phyloP scores from a whole-genome alignment of 208 protist species.

The Trypanosoma cruzi region DNA sequence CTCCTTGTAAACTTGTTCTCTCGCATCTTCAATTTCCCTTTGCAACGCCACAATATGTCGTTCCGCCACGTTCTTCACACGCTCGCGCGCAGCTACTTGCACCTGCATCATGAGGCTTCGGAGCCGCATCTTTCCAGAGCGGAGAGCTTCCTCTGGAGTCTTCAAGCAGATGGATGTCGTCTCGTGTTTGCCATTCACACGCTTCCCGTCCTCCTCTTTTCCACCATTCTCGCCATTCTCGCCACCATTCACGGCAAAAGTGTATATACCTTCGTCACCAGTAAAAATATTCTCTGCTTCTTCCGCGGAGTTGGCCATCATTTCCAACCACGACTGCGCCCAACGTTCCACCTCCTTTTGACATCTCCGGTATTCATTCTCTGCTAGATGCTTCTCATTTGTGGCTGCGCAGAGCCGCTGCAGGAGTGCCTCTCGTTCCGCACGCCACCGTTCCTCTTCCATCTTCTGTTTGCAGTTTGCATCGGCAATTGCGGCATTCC shows the following conservation, averaged over 20 bases:
- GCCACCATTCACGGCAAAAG: too few relatives aligned
- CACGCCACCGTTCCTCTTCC: conserved; percentile 3
- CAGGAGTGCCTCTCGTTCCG: conserved; percentile 14
- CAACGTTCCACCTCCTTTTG: conserved; percentile 3
- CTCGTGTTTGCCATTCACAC: not conserved
- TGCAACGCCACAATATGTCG: not conserved
- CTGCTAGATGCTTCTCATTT: conserved; percentile 2
- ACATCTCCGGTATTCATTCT: not conserved
- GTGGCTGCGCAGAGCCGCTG: conserved; percentile 6
- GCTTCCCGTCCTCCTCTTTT: not conserved
- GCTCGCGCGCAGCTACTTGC: not conserved
- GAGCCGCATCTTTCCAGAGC: conserved; percentile 1
- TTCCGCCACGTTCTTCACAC: not conserved
- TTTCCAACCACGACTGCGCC: conserved; percentile 10
- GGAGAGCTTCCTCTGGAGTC: conserved; percentile 14
- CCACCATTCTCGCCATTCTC: not conserved
- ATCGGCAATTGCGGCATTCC: conserved; percentile 10
- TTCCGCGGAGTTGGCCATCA: not conserved
- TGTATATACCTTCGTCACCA: not conserved
- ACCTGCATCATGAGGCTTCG: conserved; percentile 2
- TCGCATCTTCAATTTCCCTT: not conserved
- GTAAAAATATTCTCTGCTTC: not conserved
- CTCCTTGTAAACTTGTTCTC: not conserved
- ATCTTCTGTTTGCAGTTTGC: not conserved
- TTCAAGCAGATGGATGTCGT: not conserved